Evolutionary conservation across 441 rosid species (phyloP).

Genomic region (Codiaeum variegatum): DNA sequence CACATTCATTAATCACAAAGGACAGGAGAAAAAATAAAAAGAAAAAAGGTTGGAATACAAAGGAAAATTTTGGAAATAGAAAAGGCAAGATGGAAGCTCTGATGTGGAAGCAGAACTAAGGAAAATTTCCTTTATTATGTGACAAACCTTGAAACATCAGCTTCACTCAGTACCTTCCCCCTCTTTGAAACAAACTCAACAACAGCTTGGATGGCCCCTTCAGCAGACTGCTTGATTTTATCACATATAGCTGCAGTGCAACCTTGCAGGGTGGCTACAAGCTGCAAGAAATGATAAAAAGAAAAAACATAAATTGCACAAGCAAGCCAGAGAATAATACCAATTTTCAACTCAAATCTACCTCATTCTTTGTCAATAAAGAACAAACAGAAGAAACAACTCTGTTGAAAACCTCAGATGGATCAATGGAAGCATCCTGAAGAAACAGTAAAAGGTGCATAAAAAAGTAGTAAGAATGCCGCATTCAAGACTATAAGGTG

Average conservation of each 20-base stretch:
- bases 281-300: slow-evolving; percentile 56
- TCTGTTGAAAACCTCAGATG: slow-evolving; percentile 97
- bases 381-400: slow-evolving; percentile 77
- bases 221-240: slow-evolving; percentile 85
- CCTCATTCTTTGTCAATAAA: slow-evolving; percentile 82
- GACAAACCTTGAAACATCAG: slow-evolving; percentile 72
- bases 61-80: not conserved
- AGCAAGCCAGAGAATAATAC: slow-evolving; percentile 6
- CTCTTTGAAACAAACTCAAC: slow-evolving; percentile 82
- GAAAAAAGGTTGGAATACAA: not conserved
- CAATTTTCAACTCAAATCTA: slow-evolving; percentile 27
- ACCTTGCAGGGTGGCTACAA: slow-evolving; percentile 72
- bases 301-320: slow-evolving; percentile 27
- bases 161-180: slow-evolving; percentile 75
- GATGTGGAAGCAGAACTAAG: slow-evolving; percentile 13
- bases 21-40: not conserved
- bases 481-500: not conserved
- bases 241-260: slow-evolving; percentile 86
- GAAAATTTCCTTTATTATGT: slow-evolving; percentile 16
- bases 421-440: slow-evolving; percentile 99
- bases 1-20: not conserved
- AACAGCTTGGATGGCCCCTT: slow-evolving; percentile 95
- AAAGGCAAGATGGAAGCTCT: slow-evolving; percentile 9
- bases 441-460: slow-evolving; percentile 14
- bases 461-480: not conserved